phyloP scores from a whole-genome alignment of 2,329 filamentous ascomycete species.

The Pezizomycotina sp. region DNA sequence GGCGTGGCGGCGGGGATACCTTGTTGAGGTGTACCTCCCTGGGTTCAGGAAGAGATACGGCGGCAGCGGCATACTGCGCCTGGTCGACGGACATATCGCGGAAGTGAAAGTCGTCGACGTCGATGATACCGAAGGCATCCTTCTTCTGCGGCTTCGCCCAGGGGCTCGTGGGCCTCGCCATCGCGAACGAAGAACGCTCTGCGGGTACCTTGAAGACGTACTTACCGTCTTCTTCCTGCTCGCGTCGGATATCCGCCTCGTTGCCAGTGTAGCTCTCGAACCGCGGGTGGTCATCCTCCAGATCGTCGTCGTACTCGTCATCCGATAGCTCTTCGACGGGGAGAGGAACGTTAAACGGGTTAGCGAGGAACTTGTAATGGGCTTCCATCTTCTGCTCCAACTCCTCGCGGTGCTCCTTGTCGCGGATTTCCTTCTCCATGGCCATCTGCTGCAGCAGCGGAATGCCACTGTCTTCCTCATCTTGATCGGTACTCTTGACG shows the following conservation, averaged over 20 bases:
- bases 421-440: conserved; percentile 16
- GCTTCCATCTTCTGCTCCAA: too few relatives aligned
- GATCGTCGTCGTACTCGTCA: conserved; percentile 2
- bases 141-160: conserved; percentile 2
- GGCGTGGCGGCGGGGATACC: background rate
- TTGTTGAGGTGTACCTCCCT: too few relatives aligned
- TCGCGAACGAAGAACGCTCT: conserved; percentile 8
- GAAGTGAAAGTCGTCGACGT: conserved; percentile 6
- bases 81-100: conserved; percentile 8
- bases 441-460: conserved; percentile 19
- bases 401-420: conserved; percentile 24
- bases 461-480: conserved; percentile 47
- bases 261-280: conserved; percentile 18
- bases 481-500: conserved; percentile 56
- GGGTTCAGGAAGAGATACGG: too few relatives aligned
- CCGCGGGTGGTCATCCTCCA: conserved; percentile 1
- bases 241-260: conserved; percentile 6
- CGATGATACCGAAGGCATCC: conserved; percentile 8
- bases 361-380: too few relatives aligned
- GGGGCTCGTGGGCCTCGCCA: conserved; percentile 9
- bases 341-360: conserved; percentile 6
- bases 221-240: conserved; percentile 11
- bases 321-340: conserved; percentile 1
- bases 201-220: conserved; percentile 14
- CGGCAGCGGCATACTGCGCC: too few relatives aligned